Conservation (phyloP, 1,139 yeast species). For the Kazachstania sp. region DNA sequence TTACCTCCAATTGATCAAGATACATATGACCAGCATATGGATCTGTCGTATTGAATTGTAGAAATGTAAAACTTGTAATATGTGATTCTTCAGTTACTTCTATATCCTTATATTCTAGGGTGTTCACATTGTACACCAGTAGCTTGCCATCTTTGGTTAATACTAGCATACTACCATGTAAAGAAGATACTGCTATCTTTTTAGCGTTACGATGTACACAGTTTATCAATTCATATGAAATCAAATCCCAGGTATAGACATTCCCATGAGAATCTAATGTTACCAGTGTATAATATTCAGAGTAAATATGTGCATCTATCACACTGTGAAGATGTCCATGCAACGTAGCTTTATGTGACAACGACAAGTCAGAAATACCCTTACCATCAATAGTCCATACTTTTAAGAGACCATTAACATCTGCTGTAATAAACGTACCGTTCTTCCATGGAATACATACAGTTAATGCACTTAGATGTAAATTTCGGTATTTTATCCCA, state of each 20-base stretch:
- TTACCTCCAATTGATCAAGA: slow-evolving; percentile 33
- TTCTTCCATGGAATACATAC: slow-evolving; percentile 19
- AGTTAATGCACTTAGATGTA: slow-evolving; percentile 22
- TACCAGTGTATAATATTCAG: slow-evolving; percentile 45
- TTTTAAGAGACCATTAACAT: slow-evolving; percentile 47
- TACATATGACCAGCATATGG: slow-evolving; percentile 30
- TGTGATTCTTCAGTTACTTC: slow-evolving; percentile 7
- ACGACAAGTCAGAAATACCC: not conserved
- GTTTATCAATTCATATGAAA: slow-evolving; percentile 43
- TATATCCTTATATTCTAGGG: slow-evolving; percentile 33
- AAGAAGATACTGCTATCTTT: slow-evolving; percentile 43
- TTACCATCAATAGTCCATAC: slow-evolving; percentile 39
- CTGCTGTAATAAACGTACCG: slow-evolving; percentile 42
- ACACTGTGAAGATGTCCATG: slow-evolving; percentile 48
- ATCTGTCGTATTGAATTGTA: slow-evolving; percentile 23
- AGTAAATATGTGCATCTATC: slow-evolving; percentile 37
- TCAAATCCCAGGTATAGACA: slow-evolving; percentile 52
- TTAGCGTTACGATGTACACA: slow-evolving; percentile 31
- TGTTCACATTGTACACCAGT: slow-evolving; percentile 46
- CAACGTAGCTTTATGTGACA: slow-evolving; percentile 28
- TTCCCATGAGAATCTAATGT: slow-evolving; percentile 45
- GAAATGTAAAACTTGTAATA: slow-evolving; percentile 19
- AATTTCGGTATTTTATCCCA: slow-evolving; percentile 16
- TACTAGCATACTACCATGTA: slow-evolving; percentile 46
- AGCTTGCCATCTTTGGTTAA: slow-evolving; percentile 29